Evolutionary conservation across 2,329 filamentous ascomycete genomes (phyloP), one percentile per base, ranked within the genome.

Genomic region (Colletotrichum australisinense): DNA sequence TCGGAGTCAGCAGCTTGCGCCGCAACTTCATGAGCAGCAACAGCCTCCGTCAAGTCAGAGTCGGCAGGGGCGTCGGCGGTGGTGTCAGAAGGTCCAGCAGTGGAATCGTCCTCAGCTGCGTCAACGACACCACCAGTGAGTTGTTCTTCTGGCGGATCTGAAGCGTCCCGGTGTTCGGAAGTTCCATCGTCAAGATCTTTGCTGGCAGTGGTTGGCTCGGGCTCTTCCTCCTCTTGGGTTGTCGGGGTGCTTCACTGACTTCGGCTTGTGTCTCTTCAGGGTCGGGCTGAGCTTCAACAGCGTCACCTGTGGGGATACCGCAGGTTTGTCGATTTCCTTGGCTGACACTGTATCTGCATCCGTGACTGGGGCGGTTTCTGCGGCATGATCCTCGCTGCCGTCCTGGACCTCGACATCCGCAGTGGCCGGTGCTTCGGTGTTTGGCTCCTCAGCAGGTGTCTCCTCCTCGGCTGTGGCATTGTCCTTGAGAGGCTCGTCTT

Each of bases 261-360:
- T 73, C 70, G 46, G 35, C 70, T 58, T 49, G 60, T 24, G 12
- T 26, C 38, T 73, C 70, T 12, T 65, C 46, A 38, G 56, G 28
- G 2, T 82, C 82, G 0, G 78, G 79, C 57, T 84, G 79, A 32
- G 80, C 77, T 71, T 84, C 83, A 4, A 83, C 72, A 7, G 77
- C 75, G 9, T 60, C 30, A 9, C 52, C 35, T 5, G 32, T 19
- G 19, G 26, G 14, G 16, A 14, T 4, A 8, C n/a, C 12, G 22
- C 63, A 49, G 53, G 58, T 3, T 46, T 42, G 0, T 32, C 26
- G 0, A 9, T 12, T 5, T 64, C 38, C 6, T 64, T 26, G 32
- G 53, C 3, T 11, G 53, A 5, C 14, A 16, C 7, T 8, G 24
- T 7, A 11, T 68, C 49, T n/a, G 32, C 16, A 4, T 19, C 14